A percentile compares a stretch with the other conserved stretches of the same genome.
These are phyloP conservation scores for Agrocybe praecox DNA, from an alignment of 768 basidiomycete species.

Conservation along the genomic window DNA sequence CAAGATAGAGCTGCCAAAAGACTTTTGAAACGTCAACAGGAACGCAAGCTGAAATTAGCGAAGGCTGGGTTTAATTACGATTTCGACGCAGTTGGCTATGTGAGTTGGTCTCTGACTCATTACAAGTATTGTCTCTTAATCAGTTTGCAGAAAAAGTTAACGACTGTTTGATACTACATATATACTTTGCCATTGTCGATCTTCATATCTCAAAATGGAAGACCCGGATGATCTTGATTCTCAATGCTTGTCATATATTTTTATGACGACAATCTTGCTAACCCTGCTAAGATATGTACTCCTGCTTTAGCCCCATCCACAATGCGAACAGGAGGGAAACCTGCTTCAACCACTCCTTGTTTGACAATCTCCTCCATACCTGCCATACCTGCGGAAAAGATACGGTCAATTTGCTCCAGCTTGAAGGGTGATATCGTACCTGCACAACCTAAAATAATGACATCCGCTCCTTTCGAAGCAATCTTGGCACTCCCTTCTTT, in stretches of 20 bases:
- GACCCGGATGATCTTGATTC: not conserved
- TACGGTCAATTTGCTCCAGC: no score
- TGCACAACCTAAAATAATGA: conserved; percentile 40
- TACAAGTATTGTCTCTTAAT: not conserved
- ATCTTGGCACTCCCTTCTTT: conserved; percentile 31
- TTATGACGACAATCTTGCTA: conserved; percentile 29
- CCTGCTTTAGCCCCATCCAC: conserved; percentile 43
- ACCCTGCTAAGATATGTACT: conserved; percentile 32
- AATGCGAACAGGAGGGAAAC: conserved; percentile 25
- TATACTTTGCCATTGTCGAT: not conserved
- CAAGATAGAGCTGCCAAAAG: conserved; percentile 65
- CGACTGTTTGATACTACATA: conserved; percentile 4
- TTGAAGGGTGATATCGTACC: conserved; percentile 18
- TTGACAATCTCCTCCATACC: conserved; percentile 37
- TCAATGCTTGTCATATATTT: not conserved
- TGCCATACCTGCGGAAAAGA: conserved; percentile 28
- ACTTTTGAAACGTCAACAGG: conserved; percentile 74
- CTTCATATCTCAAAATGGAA: not conserved
- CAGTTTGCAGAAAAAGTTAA: conserved; percentile 11
- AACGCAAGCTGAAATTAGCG: conserved; percentile 77
- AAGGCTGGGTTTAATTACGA: conserved; percentile 88
- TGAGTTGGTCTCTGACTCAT: conserved; percentile 42
- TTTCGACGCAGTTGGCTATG: conserved; percentile 80
- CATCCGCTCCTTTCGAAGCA: conserved; percentile 33
- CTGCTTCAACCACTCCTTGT: conserved; percentile 27